Percentiles rank a stretch among this genome's conserved stretches.
These are phyloP conservation scores for Friedmanniomyces endolithicus DNA, from an alignment of 495 filamentous ascomycete species.

Conservation along the genomic window DNA sequence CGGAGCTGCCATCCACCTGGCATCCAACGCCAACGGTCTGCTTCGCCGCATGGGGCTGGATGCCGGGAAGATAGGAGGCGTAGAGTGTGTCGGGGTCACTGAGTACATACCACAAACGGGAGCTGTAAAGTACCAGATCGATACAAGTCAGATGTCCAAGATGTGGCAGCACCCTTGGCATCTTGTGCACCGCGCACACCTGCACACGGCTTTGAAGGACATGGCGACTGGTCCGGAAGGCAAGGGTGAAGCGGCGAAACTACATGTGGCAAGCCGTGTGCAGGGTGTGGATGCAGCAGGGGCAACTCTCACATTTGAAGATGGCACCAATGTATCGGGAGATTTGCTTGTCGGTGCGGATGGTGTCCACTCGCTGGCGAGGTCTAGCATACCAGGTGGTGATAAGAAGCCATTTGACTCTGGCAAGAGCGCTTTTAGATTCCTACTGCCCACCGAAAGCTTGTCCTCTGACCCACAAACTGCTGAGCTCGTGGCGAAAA, in stretches of 20 bases:
- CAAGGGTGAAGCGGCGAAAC: conserved; percentile 21
- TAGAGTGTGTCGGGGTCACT: conserved; percentile 14
- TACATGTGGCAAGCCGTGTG: conserved; percentile 38
- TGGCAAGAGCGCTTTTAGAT: conserved; percentile 51
- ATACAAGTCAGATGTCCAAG: conserved; percentile 25
- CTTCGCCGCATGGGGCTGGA: conserved; percentile 14
- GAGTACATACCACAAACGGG: conserved; percentile 21
- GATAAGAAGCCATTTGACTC: conserved; percentile 34
- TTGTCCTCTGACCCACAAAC: conserved; percentile 30
- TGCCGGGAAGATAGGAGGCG: conserved; percentile 9
- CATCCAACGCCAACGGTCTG: conserved; percentile 19
- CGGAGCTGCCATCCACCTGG: conserved; percentile 21
- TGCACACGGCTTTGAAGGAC: conserved; percentile 22
- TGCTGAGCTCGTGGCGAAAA: conserved; percentile 27
- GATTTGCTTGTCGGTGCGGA: conserved; percentile 28
- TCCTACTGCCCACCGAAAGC: conserved; percentile 38
- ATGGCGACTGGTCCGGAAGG: conserved; percentile 17
- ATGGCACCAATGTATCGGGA: conserved; percentile 16
- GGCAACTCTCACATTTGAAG: conserved; percentile 20
- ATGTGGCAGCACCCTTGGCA: conserved; percentile 26
- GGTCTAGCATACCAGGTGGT: conserved; percentile 21
- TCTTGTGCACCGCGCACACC: conserved; percentile 24
- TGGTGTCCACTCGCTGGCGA: conserved; percentile 23
- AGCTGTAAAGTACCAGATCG: conserved; percentile 29
- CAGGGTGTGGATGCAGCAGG: conserved; percentile 34